A percentile compares a stretch with the other conserved stretches of the same genome.
Conservation (phyloP, 495 filamentous ascomycete genomes). For the Aspergillus taichungensis region DNA sequence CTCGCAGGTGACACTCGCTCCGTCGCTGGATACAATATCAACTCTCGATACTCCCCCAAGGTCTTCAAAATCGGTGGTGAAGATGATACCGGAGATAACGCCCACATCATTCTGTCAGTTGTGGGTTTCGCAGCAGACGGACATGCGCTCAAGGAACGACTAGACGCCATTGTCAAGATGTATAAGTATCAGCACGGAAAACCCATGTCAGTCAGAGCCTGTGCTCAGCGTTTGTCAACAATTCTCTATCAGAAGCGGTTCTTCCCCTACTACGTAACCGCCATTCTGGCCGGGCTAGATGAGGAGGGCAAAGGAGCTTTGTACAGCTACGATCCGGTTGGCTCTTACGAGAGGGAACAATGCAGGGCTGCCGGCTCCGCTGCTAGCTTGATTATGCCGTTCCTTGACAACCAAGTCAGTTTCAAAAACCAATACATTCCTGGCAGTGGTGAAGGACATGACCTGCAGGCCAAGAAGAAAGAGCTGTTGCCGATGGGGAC, state of each 20-base stretch:
- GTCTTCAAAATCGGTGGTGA: constrained; percentile 94
- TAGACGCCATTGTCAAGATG: constrained; percentile 91
- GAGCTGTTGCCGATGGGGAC: constrained; percentile 58
- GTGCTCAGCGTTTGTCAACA: constrained; percentile 84
- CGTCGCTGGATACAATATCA: constrained; percentile 96
- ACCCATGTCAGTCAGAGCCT: constrained; percentile 83
- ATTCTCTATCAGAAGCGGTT: constrained; percentile 96
- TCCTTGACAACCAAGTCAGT: constrained; percentile 98
- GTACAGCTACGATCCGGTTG: constrained; percentile 96
- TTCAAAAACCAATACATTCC: constrained; percentile 98
- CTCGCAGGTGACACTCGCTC: constrained; percentile 93
- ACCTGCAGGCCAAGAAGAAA: constrained; percentile 53
- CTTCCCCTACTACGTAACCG: constrained; percentile 95
- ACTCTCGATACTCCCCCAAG: constrained; percentile 87
- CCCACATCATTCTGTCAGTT: constrained; percentile 80
- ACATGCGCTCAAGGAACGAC: constrained; percentile 76
- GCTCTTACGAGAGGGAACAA: constrained; percentile 91
- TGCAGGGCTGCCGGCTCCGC: constrained; percentile 94
- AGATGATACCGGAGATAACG: constrained; percentile 70
- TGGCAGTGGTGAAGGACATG: constrained; percentile 76
- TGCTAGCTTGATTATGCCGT: constrained; percentile 94
- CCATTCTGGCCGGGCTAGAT: constrained; percentile 87
- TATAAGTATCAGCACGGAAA: constrained; percentile 94
- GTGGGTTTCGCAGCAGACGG: constrained; percentile 95
- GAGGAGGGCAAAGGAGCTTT: constrained; percentile 91